Conservation (phyloP, 148 eudicot species). For the Pharnaceum exiguum region DNA sequence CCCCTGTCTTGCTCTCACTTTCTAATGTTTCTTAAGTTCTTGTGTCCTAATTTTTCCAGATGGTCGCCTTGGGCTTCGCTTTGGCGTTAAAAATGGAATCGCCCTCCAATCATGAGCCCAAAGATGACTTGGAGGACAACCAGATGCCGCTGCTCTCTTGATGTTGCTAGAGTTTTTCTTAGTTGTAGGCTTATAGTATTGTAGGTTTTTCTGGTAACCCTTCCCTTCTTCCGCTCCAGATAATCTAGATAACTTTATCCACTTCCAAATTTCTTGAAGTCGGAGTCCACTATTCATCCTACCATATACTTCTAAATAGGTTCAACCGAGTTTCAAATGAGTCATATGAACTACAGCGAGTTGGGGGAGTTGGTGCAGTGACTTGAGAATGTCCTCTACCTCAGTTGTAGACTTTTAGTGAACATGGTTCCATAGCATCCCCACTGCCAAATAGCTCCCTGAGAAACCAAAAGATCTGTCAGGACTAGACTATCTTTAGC, state of each 20-base stretch:
- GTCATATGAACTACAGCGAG: too few species aligned
- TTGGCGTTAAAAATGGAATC: slow-evolving; percentile 27
- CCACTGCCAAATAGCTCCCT: too few species aligned
- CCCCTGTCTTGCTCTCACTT: not conserved
- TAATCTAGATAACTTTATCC: not conserved
- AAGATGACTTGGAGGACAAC: slow-evolving; percentile 21
- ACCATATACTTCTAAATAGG: too few species aligned
- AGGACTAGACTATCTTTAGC: too few species aligned
- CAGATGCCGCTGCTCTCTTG: slow-evolving; percentile 39
- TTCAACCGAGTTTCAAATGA: too few species aligned
- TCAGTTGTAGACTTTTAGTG: too few species aligned
- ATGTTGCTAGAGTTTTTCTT: not conserved
- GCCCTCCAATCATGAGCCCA: slow-evolving; percentile 12
- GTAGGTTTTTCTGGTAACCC: not conserved
- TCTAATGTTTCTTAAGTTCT: not conserved
- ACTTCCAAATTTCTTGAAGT: too few species aligned
- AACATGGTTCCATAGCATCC: too few species aligned
- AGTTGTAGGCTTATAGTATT: not conserved
- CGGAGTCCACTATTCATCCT: too few species aligned
- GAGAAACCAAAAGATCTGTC: too few species aligned
- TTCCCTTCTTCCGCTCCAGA: not conserved
- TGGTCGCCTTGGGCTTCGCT: slow-evolving; percentile 34
- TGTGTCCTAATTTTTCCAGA: slow-evolving; percentile 11
- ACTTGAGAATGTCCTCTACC: too few species aligned
- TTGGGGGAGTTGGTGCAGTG: too few species aligned